Percentiles rank a stretch among this genome's conserved stretches.
These are phyloP conservation scores for Ilex asprella DNA, from an alignment of 257 asterid genomes.

Conservation along the genomic window DNA sequence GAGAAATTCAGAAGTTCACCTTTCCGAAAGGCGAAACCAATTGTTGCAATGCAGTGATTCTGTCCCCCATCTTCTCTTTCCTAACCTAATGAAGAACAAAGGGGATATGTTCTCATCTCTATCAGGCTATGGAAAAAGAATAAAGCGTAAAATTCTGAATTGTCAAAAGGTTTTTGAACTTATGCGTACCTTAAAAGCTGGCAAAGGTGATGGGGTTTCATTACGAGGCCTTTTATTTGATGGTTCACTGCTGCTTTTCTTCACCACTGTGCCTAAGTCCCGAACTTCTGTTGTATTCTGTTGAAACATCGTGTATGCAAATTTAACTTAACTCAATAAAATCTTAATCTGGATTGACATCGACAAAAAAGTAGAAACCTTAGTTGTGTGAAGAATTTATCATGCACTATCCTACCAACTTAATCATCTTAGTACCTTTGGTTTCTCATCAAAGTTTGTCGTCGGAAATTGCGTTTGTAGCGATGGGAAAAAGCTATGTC, in stretches of 20 bases:
- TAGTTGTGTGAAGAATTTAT: neutral
- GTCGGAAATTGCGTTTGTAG: constrained; percentile 37
- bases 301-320: neutral
- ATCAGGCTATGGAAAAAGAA: constrained; percentile 1
- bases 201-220: constrained; percentile 52
- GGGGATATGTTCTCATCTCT: constrained; percentile 20
- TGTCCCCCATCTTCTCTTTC: constrained; percentile 92
- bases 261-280: constrained; percentile 23
- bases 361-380: neutral
- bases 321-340: no score
- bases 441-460: constrained; percentile 43
- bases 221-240: constrained; percentile 51
- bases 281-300: constrained; percentile 32
- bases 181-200: constrained; percentile 64
- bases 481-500: constrained; percentile 51
- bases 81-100: constrained; percentile 49
- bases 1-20: constrained; percentile 36
- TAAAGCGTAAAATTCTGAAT: constrained; percentile 12
- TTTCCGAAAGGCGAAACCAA: constrained; percentile 90
- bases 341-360: no score
- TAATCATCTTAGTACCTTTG: constrained; percentile 27
- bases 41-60: constrained; percentile 89
- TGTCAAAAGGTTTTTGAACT: constrained; percentile 5
- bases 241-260: constrained; percentile 39
- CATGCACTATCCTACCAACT: neutral